Evolutionary conservation across 352 stramenopile species (phyloP), one percentile per base, ranked within the genome.

Genomic region (Pythium rhizo-oryzae): DNA sequence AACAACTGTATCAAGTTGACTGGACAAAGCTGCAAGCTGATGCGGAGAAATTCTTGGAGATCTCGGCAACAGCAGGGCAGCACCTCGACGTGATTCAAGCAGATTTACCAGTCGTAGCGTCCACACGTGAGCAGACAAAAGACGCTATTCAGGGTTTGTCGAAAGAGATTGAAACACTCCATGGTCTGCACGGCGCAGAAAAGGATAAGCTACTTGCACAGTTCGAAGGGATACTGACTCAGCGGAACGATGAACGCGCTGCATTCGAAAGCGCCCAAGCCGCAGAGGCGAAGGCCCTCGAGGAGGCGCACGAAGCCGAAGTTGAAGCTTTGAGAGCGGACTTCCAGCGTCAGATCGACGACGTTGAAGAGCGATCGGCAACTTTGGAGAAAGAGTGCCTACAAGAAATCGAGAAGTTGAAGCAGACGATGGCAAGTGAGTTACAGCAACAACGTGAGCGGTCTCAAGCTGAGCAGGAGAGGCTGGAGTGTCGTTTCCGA

Each of bases 21-120:
- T 67, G 90, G 50, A 65, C 84, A n/a, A 58, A 67, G 15, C 71
- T 92, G 8, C 47, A 62, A 18, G 59, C 76, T 1, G 76, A 78
- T 30, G 83, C 81, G 37, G 69, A 79, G 52, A 90, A 87, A 58
- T 90, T 91, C 52, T 53, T 92, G 8, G 82, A 91, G 60, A 87
- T 92, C 57, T 69, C 81, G 1, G 60, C 44, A 4, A 82, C 81
- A 4, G 82, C 84, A 25, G 70, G 51, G 18, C 77, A 88, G 47
- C 82, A 92, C 52, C 19, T 90, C 19, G 82, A 91, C 0, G 39
- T 64, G 15, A 69, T 92, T 13, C 74, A 88, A n/a, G 70, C 60
- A 30, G 79, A 87, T 6, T 54, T 92, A 7, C 84, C 84, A 0
- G 66, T 49, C 19, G 65, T 89, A 37, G 54, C 63, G 1, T 72